Evolutionary conservation across 805 yeast genomes (phyloP), one percentile per base, ranked within the genome.

Genomic region (Sungouiozyma ichnusensis): DNA sequence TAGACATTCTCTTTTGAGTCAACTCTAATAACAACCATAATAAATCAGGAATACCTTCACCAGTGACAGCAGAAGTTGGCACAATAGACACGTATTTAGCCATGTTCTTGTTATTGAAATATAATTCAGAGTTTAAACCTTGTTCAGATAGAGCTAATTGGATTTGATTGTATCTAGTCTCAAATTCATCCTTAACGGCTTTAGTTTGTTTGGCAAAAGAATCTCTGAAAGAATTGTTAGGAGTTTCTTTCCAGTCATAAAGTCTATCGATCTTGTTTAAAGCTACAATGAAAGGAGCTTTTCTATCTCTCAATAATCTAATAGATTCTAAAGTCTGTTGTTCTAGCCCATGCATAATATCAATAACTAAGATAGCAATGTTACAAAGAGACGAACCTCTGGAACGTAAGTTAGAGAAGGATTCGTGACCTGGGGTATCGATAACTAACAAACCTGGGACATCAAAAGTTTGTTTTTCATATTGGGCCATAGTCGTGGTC

Each of bases 361-460:
- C 99, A 57, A 92, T 87, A 44, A 92, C 99, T 69, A 92, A 74
- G 60, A 92, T 90, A 61, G 99, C 99, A 69, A 92, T 92, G 74
- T 92, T 92, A 86, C 99, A 92, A 55, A 92, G 73, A 5, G 97
- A 90, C 14, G 97, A 90, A 75, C 99, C 99, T 75, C 99, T 87
- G 36, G 96, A 77, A 75, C 99, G 84, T 66, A 92, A 76, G 66
- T 92, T 92, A 38, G 96, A 79, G 76, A 92, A 92, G 47, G 97
- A 88, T 75, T 92, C 99, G 85, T 92, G 99, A 66, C 99, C 99
- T 55, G 99, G 99, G 2, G 99, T 92, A 71, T 92, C 99, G 57
- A 92, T 92, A 53, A 92, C 80, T 63, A 92, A 75, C 60, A 92
- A 71, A 69, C 99, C 99, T 44, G 99, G 99, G 44, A 92, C 97